Conservation (phyloP, 2,329 filamentous ascomycete genomes). For the Cladobotryum mycophilum region DNA sequence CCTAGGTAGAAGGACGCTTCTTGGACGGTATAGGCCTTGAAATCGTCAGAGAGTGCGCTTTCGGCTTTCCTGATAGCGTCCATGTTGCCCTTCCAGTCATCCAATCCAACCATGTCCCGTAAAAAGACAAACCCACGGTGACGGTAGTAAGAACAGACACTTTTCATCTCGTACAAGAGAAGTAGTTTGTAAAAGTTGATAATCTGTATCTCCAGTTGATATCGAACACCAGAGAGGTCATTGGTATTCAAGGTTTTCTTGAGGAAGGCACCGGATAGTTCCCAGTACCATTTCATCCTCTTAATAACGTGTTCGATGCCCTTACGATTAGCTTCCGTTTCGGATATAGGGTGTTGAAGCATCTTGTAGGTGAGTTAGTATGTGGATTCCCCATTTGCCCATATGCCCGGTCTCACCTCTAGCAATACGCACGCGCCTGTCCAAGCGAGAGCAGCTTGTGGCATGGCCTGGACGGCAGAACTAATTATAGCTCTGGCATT, state of each 20-base stretch:
- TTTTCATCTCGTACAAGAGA: slow-evolving; percentile 35
- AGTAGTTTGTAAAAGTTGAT: slow-evolving; percentile 32
- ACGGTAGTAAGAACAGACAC: slow-evolving; percentile 30
- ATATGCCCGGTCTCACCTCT: slow-evolving; percentile 18
- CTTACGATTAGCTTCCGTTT: slow-evolving; percentile 23
- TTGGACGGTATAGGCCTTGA: slow-evolving; percentile 10
- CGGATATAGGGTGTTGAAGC: slow-evolving; percentile 23
- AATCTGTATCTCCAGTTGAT: slow-evolving; percentile 21
- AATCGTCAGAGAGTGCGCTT: slow-evolving; percentile 11
- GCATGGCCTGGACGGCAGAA: slow-evolving; percentile 21
- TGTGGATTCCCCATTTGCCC: neutral
- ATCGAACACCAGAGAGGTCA: slow-evolving; percentile 10
- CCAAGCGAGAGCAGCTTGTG: slow-evolving; percentile 33
- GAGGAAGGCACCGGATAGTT: slow-evolving; percentile 24
- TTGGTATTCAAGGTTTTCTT: slow-evolving; percentile 11
- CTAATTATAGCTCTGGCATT: slow-evolving; percentile 20
- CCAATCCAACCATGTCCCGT: slow-evolving; percentile 22
- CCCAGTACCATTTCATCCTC: slow-evolving; percentile 34
- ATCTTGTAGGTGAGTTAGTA: slow-evolving; percentile 17
- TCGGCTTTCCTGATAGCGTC: slow-evolving; percentile 24
- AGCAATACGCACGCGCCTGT: slow-evolving; percentile 28
- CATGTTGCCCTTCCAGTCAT: slow-evolving; percentile 29
- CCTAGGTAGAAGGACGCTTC: slow-evolving; percentile 9
- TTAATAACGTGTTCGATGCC: slow-evolving; percentile 30
- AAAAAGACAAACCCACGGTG: slow-evolving; percentile 22